Percentiles rank a stretch among this genome's conserved stretches.
phyloP scores from a whole-genome alignment of 116 monocot species.

The Cymodocea nodosa region DNA sequence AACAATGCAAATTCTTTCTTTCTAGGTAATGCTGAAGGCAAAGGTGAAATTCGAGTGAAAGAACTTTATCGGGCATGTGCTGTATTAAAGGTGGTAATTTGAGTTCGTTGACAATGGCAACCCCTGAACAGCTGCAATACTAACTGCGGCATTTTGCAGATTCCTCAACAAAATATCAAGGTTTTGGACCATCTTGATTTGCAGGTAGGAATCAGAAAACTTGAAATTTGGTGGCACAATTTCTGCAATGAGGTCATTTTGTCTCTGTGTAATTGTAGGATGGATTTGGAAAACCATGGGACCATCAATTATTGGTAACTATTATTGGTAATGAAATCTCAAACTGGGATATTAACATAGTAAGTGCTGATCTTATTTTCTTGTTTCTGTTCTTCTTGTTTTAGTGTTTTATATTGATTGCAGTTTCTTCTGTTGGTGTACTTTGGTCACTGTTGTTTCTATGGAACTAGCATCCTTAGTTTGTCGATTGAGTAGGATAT shows the following conservation, averaged over 20 bases:
- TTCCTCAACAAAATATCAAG: constrained; percentile 54
- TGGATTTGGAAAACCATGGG: constrained; percentile 84
- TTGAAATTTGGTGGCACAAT: background rate
- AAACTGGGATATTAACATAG: constrained; percentile 35
- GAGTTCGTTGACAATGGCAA: background rate
- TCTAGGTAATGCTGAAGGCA: constrained; percentile 83
- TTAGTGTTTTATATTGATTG: background rate
- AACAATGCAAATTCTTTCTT: constrained; percentile 1
- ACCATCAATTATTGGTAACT: constrained; percentile 43
- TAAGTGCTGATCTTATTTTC: constrained; percentile 21
- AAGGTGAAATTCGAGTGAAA: constrained; percentile 55
- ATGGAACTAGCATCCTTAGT: too few relatives aligned
- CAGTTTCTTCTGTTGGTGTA: background rate
- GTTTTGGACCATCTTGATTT: constrained; percentile 65
- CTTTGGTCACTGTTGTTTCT: too few relatives aligned
- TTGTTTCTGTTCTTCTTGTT: background rate
- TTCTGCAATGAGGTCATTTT: background rate
- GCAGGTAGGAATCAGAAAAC: constrained; percentile 35
- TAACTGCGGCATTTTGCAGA: constrained; percentile 26
- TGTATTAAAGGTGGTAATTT: constrained; percentile 46
- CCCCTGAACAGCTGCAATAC: background rate
- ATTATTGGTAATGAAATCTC: constrained; percentile 44
- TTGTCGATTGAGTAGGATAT: too few relatives aligned
- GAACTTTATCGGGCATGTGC: constrained; percentile 69
- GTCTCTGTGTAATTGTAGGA: constrained; percentile 32